These are phyloP conservation scores for Carex myosuroides DNA, from an alignment of 176 grass and related monocot genomes.

Conservation along the genomic window DNA sequence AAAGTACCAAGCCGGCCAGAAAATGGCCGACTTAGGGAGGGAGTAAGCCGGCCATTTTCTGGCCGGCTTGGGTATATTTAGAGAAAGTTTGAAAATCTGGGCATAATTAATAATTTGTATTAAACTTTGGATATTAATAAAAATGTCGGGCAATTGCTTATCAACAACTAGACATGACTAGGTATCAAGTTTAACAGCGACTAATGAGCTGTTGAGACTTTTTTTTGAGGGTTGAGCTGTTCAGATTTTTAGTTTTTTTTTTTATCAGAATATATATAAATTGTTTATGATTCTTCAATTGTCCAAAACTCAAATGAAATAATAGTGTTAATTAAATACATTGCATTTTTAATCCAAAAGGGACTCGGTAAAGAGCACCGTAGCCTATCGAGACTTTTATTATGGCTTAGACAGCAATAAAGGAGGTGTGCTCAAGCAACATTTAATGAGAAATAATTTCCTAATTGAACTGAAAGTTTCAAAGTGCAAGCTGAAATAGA, in stretches of 20 bases:
- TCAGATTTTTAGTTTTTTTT: background rate
- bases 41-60: no score
- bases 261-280: background rate
- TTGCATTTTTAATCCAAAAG: background rate
- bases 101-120: no score
- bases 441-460: background rate
- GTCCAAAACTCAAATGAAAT: background rate
- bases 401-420: no score
- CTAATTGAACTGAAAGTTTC: background rate
- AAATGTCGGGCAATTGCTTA: background rate
- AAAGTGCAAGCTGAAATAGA: background rate
- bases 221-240: background rate
- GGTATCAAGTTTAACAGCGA: background rate
- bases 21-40: no score
- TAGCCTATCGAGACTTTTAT: no score
- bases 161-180: background rate
- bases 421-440: no score
- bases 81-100: no score
- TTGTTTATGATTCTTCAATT: background rate
- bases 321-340: background rate
- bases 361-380: background rate
- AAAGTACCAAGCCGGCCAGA: no score
- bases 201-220: background rate
- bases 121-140: no score
- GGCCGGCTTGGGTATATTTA: no score